Evolutionary conservation across 2,329 filamentous ascomycete species (phyloP).

Genomic region (Pleurostoma richardsiae): DNA sequence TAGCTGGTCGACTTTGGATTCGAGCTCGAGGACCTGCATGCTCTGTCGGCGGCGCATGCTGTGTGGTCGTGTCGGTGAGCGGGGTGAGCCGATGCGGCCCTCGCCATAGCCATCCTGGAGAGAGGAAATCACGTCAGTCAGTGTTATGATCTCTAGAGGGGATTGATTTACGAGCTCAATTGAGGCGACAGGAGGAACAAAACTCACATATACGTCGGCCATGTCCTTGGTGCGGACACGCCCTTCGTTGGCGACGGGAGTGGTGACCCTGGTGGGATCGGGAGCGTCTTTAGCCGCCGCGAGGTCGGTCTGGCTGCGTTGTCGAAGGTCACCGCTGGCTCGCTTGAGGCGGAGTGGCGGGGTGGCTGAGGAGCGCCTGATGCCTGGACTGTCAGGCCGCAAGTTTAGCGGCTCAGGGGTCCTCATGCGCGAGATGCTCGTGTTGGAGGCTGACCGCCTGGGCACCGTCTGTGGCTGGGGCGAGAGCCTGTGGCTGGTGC

Average conservation of each 20-base stretch:
- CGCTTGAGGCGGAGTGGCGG: conserved; percentile 66
- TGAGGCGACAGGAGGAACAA: conserved; percentile 10
- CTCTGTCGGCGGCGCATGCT: conserved; percentile 96
- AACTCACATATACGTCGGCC: conserved; percentile 90
- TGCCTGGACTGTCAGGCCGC: conserved; percentile 61
- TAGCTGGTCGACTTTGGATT: conserved; percentile 78
- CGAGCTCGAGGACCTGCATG: conserved; percentile 93
- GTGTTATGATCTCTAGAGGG: background rate
- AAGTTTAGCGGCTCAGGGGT: conserved; percentile 50
- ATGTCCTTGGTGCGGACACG: conserved; percentile 80
- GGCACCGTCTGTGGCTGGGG: conserved; percentile 14
- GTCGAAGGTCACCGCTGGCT: conserved; percentile 73
- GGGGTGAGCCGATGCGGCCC: conserved; percentile 77
- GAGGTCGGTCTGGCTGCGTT: conserved; percentile 45
- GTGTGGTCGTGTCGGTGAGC: conserved; percentile 87
- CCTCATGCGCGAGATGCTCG: conserved; percentile 42
- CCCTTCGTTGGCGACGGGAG: conserved; percentile 80
- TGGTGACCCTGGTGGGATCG: conserved; percentile 24
- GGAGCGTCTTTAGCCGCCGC: conserved; percentile 1
- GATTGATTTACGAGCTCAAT: background rate
- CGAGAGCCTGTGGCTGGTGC: conserved; percentile 12
- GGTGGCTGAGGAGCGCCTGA: conserved; percentile 44
- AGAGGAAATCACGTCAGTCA: conserved; percentile 10
- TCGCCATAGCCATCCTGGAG: conserved; percentile 87
- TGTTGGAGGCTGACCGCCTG: conserved; percentile 47